These are phyloP conservation scores for Metschnikowia continentalis DNA, from an alignment of 805 yeast genomes.

Conservation along the genomic window DNA sequence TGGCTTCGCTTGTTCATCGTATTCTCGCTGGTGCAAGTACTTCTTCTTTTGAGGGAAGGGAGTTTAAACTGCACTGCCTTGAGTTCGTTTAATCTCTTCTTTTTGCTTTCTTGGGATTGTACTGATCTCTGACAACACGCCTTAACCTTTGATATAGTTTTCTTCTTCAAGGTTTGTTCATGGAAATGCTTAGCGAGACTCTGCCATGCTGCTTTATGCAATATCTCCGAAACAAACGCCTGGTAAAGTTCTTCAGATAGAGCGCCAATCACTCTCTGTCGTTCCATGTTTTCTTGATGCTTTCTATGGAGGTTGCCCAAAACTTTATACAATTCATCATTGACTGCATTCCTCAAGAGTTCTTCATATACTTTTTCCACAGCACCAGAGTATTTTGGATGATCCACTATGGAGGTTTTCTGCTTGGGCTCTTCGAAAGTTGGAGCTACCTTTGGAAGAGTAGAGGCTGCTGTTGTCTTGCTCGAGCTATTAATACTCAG, in stretches of 20 bases:
- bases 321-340: slow-evolving; percentile 22
- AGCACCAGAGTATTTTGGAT: background rate
- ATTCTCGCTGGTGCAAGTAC: background rate
- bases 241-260: slow-evolving; percentile 50
- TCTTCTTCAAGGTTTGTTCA: slow-evolving; percentile 26
- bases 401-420: background rate
- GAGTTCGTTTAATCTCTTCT: slow-evolving; percentile 33
- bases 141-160: slow-evolving; percentile 29
- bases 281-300: slow-evolving; percentile 21
- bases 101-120: slow-evolving; percentile 23
- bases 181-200: slow-evolving; percentile 43
- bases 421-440: background rate
- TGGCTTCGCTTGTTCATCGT: background rate
- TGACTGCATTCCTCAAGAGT: slow-evolving; percentile 21
- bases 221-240: slow-evolving; percentile 59
- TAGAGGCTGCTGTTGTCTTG: background rate
- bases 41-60: slow-evolving; percentile 19
- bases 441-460: background rate
- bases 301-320: slow-evolving; percentile 24
- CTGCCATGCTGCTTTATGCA: slow-evolving; percentile 41
- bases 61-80: slow-evolving; percentile 22
- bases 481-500: background rate
- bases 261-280: slow-evolving; percentile 25
- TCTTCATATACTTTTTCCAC: slow-evolving; percentile 5
- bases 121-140: slow-evolving; percentile 20